Percentiles rank a stretch among this genome's conserved stretches.
These are phyloP conservation scores for Erodium texanum DNA, from an alignment of 441 rosid genomes.

Conservation along the genomic window DNA sequence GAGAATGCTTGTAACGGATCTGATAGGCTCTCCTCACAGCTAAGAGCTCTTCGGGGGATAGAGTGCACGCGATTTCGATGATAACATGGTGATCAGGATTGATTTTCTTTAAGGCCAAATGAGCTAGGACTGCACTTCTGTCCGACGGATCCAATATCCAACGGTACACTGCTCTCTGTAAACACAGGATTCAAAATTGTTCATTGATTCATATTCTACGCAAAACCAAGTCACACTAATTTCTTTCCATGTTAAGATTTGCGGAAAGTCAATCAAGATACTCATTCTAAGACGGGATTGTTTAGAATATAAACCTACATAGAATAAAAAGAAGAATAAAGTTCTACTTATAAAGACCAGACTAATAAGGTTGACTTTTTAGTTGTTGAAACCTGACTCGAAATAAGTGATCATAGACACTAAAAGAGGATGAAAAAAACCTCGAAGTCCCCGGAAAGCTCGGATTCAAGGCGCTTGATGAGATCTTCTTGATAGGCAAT, in stretches of 20 bases:
- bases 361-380: too few species aligned
- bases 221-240: too few species aligned
- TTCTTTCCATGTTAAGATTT: too few species aligned
- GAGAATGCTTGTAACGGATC: constrained; percentile 47
- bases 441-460: constrained; percentile 64
- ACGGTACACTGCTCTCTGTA: constrained; percentile 50
- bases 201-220: too few species aligned
- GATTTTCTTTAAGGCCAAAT: constrained; percentile 33
- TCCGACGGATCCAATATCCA: constrained; percentile 64
- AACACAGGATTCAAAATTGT: too few species aligned
- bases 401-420: too few species aligned
- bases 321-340: too few species aligned
- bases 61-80: constrained; percentile 39
- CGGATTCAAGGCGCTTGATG: constrained; percentile 55
- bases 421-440: constrained; percentile 21
- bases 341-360: too few species aligned
- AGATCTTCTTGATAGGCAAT: constrained; percentile 49
- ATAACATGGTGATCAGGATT: constrained; percentile 36
- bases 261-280: constrained; percentile 7
- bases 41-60: constrained; percentile 56
- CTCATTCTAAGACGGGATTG: too few species aligned
- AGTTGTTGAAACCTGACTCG: too few species aligned
- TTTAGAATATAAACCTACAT: too few species aligned
- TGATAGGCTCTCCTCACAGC: constrained; percentile 50
- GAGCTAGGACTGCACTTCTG: constrained; percentile 50